These are phyloP conservation scores for Paspalum notatum DNA, from an alignment of 176 grass and related monocot genomes.

Conservation along the genomic window DNA sequence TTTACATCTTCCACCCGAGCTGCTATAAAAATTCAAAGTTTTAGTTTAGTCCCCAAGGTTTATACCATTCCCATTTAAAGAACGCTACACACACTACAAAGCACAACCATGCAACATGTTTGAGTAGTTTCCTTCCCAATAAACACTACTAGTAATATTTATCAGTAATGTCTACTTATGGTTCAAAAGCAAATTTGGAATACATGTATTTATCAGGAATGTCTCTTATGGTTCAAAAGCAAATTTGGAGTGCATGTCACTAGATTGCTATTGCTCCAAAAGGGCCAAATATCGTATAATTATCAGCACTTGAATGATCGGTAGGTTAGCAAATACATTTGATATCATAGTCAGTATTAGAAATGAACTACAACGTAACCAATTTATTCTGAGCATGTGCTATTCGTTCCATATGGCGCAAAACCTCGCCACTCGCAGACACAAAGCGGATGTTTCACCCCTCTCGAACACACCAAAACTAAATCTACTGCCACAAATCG, in stretches of 20 bases:
- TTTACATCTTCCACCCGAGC: neutral
- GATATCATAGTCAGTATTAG: neutral
- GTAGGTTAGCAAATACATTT: too few relatives aligned
- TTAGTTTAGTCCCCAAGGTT: neutral
- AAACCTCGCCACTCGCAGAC: neutral
- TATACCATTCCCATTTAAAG: neutral
- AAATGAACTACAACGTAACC: too few relatives aligned
- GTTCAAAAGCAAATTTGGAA: too few relatives aligned
- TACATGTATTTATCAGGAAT: neutral
- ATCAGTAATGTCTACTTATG: too few relatives aligned
- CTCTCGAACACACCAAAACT: neutral
- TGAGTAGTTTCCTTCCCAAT: neutral
- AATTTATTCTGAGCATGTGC: neutral
- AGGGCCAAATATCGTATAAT: neutral
- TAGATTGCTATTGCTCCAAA: neutral
- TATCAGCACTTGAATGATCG: neutral
- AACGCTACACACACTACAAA: neutral
- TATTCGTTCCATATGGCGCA: neutral
- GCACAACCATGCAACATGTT: neutral
- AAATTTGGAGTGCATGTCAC: neutral
- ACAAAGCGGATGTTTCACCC: too few relatives aligned
- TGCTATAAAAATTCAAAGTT: neutral
- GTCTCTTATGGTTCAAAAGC: neutral
- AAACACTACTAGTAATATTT: neutral
- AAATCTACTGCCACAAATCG: rapidly evolving